Percentiles rank a stretch among this genome's conserved stretches.
Conservation (phyloP, 257 asterid genomes). For the Salvia hispanica region DNA sequence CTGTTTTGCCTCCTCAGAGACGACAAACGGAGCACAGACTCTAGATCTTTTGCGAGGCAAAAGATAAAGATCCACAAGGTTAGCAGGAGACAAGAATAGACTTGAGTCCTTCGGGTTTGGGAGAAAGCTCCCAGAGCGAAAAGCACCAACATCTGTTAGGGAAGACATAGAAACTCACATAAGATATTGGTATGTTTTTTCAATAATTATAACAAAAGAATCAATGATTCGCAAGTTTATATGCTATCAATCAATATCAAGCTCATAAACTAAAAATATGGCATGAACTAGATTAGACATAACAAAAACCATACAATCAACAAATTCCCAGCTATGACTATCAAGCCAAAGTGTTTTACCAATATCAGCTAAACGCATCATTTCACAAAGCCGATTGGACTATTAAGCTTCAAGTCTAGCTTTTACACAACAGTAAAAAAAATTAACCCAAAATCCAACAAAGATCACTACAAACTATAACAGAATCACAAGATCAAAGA, state of each 20-base stretch:
- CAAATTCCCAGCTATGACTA: neutral
- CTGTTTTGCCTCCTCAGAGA: constrained; percentile 44
- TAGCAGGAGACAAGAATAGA: constrained; percentile 40
- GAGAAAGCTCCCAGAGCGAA: constrained; percentile 48
- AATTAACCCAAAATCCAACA: constrained; percentile 11
- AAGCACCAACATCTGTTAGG: constrained; percentile 51
- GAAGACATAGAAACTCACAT: constrained; percentile 27
- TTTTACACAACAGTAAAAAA: neutral
- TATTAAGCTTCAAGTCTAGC: neutral
- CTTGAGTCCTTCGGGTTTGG: constrained; percentile 54
- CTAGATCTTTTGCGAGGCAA: constrained; percentile 76
- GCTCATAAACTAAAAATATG: neutral
- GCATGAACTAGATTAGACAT: neutral
- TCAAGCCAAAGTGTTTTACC: neutral
- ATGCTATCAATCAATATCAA: neutral
- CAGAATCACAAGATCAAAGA: neutral
- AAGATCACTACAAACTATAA: constrained; percentile 1
- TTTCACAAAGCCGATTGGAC: neutral
- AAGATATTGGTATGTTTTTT: constrained; percentile 21
- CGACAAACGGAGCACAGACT: constrained; percentile 53
- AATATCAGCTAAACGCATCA: neutral
- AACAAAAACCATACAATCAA: neutral
- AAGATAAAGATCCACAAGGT: constrained; percentile 59
- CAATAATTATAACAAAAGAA: neutral
- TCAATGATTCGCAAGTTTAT: constrained; percentile 15